Evolutionary conservation across 768 basidiomycete genomes (phyloP), one percentile per base, ranked within the genome.

Genomic region (Auriscalpium microsporum): DNA sequence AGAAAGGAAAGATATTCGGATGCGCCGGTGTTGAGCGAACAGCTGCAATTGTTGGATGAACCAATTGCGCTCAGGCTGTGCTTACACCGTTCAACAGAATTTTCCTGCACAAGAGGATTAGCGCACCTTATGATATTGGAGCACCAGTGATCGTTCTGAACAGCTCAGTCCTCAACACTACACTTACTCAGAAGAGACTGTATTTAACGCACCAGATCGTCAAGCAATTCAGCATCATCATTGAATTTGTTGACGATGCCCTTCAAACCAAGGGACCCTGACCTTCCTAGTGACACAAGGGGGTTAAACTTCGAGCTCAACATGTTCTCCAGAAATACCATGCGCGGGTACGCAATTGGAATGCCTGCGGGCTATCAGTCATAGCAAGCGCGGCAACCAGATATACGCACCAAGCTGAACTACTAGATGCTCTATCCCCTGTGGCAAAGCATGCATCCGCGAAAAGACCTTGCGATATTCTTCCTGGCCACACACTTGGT

Each of bases 221-320:
- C 95, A 54, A 97, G 77, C 33, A 99, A 72, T 70, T 98, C 96
- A 0, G 94, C 89, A 45, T 90, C 89, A n/a, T 80, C 80, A 68
- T 94, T 93, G 69, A 93, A 94, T 66, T 90, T 88, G 66, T 94
- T 92, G 35, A 90, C 84, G 62, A 94, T 88, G 11, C 90, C 86
- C 34, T 80, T 79, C 45, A 92, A 67, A 17, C 87, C 87, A 50
- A 88, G 58, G 0, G 79, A 73, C 9, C 88, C 87, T 45, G 73
- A 72, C 65, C 81, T 79, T 8, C 86, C 88, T 8, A 97, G 74
- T 4, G 83, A 78, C 38, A 86, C 80, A 45, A 97, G 70, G 2
- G 94, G 94, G 67, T 97, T 97, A 50, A 86, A 75, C 69, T 87
- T 93, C 34, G 82, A 84, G 45, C 87, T 87, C 28, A 97, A 71